Evolutionary conservation across 441 rosid genomes (phyloP), one percentile per base, ranked within the genome.

Genomic region (Gossypium schwendimanii): DNA sequence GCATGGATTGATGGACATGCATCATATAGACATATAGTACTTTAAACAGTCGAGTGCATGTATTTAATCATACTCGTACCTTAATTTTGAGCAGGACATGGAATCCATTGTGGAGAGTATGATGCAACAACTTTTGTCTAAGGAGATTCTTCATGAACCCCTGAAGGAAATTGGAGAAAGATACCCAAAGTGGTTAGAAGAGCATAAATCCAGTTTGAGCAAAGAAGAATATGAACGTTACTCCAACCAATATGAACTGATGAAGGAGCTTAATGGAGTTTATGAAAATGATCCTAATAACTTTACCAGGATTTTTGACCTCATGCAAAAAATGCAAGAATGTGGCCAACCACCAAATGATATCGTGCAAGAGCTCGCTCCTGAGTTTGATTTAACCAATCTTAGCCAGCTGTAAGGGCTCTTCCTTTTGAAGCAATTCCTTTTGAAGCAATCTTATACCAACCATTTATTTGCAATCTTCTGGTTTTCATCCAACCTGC

Each of bases 311-410:
- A 91, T 95, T 26, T 85, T 89, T 66, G 96, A 92, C 67, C 91
- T 95, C 28, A 89, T 95, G 99, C 97, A 88, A 86, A 92, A 92
- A 79, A 92, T 95, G 99, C 99, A 95, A 84, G 99, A 95, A 71
- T 95, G 97, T 62, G 99, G 99, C 63, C 97, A 95, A 73, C 98
- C 98, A 45, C 99, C 99, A 1, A 86, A 86, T 60, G 98, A 95
- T 61, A 91, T 92, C 70, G 89, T 95, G 70, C 94, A 87, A 76
- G 97, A 91, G 87, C 86, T 95, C 72, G 86, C 92, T 76, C 98
- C 95, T 60, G 97, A 92, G 28, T 87, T 93, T 41, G 97, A 91
- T 81, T 79, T 91, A 14, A 79, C 97, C 11, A 86, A 70, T 79
- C 88, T 95, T 44, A 91, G 91, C 47, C 96, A 88, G 76, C 55